Conservation (phyloP, 2,329 filamentous ascomycete species). For the Cadophora sp. region DNA sequence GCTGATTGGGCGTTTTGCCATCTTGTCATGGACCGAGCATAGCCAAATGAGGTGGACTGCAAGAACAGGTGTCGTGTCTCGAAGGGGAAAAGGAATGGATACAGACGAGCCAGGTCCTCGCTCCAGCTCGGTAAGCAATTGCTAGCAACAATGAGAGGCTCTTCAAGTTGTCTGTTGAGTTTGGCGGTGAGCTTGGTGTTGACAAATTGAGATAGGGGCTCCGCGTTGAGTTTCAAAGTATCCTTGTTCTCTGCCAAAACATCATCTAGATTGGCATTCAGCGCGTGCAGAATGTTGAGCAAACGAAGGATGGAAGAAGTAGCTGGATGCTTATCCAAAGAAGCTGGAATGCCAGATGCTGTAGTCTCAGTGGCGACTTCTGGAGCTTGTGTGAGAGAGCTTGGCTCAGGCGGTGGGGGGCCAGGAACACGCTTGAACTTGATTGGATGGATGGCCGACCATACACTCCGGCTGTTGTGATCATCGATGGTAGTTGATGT, state of each 20-base stretch:
- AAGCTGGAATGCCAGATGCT: slow-evolving; percentile 72
- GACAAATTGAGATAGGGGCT: slow-evolving; percentile 92
- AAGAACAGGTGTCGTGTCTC: slow-evolving; percentile 96
- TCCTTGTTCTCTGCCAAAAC: slow-evolving; percentile 81
- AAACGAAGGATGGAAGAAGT: slow-evolving; percentile 88
- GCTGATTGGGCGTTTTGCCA: slow-evolving; percentile 92
- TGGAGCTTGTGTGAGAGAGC: slow-evolving; percentile 62
- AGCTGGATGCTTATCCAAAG: slow-evolving; percentile 81
- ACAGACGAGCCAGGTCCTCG: slow-evolving; percentile 90
- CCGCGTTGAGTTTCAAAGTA: slow-evolving; percentile 72
- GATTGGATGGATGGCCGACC: slow-evolving; percentile 89
- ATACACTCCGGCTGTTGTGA: slow-evolving; percentile 76
- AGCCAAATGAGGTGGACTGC: slow-evolving; percentile 97
- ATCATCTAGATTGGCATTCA: slow-evolving; percentile 94
- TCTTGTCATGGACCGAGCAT: slow-evolving; percentile 94
- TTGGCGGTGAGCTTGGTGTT: slow-evolving; percentile 99
- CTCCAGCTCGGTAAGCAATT: slow-evolving; percentile 96
- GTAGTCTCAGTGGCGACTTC: slow-evolving; percentile 59
- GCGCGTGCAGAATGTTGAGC: slow-evolving; percentile 86
- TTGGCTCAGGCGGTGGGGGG: slow-evolving; percentile 77
- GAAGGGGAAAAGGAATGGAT: slow-evolving; percentile 97
- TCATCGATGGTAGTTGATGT: slow-evolving; percentile 65
- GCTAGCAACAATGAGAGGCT: slow-evolving; percentile 95
- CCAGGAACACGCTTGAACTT: slow-evolving; percentile 85
- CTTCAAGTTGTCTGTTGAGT: slow-evolving; percentile 94